A percentile compares a stretch with the other conserved stretches of the same genome.
Conservation (phyloP, 2,329 filamentous ascomycete species). For the Ilyonectria mors-panacis region DNA sequence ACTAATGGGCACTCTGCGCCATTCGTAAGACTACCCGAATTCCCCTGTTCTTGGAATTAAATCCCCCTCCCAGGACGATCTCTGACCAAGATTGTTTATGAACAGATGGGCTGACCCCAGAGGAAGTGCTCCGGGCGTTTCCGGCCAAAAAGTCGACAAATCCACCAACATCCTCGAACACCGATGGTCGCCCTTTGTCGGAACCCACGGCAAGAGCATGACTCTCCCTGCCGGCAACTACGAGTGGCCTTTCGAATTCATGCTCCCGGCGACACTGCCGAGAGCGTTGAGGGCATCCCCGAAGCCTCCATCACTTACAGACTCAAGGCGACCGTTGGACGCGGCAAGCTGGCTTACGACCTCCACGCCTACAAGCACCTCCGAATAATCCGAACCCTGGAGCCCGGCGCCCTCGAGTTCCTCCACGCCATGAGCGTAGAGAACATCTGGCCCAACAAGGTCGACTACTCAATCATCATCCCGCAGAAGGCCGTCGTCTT, state of each 20-base stretch:
- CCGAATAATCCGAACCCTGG: constrained; percentile 83
- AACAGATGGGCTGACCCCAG: constrained; percentile 67
- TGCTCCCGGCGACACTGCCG: constrained; percentile 80
- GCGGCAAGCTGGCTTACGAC: constrained; percentile 91
- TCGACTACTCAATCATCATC: constrained; percentile 94
- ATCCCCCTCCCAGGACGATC: constrained; percentile 10
- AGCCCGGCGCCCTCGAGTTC: constrained; percentile 82
- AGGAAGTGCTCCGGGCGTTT: constrained; percentile 70
- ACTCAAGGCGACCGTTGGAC: constrained; percentile 89
- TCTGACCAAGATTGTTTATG: constrained; percentile 31
- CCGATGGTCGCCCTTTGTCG: constrained; percentile 77
- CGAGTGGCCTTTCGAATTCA: constrained; percentile 84
- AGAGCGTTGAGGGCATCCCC: constrained; percentile 91
- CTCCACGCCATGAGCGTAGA: constrained; percentile 94
- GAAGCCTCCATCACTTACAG: constrained; percentile 92
- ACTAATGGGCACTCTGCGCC: constrained; percentile 77
- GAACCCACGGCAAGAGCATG: constrained; percentile 68
- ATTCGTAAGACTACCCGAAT: constrained; percentile 67
- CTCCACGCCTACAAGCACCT: constrained; percentile 84
- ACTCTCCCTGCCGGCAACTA: constrained; percentile 82
- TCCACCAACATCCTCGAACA: constrained; percentile 75
- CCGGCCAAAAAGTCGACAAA: constrained; percentile 72
- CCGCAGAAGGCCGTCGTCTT: constrained; percentile 96
- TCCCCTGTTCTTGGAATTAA: constrained; percentile 14
- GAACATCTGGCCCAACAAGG: constrained; percentile 98